Base-by-base conservation (phyloP, 106 monocot genomes). In the Ottelia alismoides region DNA sequence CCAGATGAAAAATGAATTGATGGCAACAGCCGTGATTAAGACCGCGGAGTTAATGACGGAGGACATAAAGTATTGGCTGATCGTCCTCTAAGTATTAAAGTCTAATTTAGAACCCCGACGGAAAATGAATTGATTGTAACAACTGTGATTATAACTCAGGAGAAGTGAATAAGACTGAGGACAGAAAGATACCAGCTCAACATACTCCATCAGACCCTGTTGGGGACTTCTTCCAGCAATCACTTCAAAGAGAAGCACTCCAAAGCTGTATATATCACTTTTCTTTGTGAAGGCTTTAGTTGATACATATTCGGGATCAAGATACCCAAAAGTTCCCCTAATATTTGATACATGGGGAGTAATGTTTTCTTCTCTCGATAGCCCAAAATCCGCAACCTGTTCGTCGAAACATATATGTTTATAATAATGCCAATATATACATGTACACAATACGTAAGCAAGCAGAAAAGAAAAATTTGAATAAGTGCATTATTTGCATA, bases 351-450 rank as follows among this genome's bases (percentile, higher is more conserved):
- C 77, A 43, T 69, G 65, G 1, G 26, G 69, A 51, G 59, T 68
- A 31, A 84, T 72, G 64, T 67, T 72, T 66, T 81, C 81, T 75
- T 81, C 91, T 61, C 75, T 85, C 55, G 91, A 91, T 31, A 91
- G 65, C 28, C 85, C 91, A 75, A 91, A 91, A 48, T 91, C 91
- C 45, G 91, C 77, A 49, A 91, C 85, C 91, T 91, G 47, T n/a
- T 20, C 22, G 35, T 60, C 21, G 11, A 43, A 64, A 7, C 2
- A 57, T 0, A 35, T n/a, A n/a, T n/a, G n/a, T 21, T 40, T 20
- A 31, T 23, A 11, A 57, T 25, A 5, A 0, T 25, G 30, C 14
- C 30, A 54, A 28, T 28, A 26, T 29, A 27, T 29, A 1, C 26
- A 53, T 6, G 28, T 11, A 1, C 9, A 12, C 11, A 11, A 25